Evolutionary conservation across 176 grass and related monocot genomes (phyloP).

Genomic region (Triticum turgidum): DNA sequence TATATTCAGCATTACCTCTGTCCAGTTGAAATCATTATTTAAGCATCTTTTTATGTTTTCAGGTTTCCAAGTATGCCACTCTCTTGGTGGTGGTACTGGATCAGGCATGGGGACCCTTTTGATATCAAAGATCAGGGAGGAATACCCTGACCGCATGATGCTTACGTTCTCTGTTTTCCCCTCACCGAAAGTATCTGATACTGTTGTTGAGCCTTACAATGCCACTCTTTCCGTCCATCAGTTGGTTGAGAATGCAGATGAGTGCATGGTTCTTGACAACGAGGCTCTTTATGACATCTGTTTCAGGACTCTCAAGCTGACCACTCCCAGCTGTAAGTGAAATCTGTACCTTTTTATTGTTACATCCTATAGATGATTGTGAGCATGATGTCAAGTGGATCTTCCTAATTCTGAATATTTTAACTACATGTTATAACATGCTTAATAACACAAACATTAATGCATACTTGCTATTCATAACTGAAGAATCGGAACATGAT

Average conservation of each 20-base stretch:
- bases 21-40: neutral
- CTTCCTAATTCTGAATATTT: neutral
- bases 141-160: slow-evolving; percentile 62
- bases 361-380: neutral
- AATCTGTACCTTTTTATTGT: neutral
- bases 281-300: slow-evolving; percentile 64
- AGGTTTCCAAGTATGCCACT: slow-evolving; percentile 69
- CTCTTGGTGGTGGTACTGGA: slow-evolving; percentile 55
- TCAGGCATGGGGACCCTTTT: slow-evolving; percentile 60
- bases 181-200: slow-evolving; percentile 55
- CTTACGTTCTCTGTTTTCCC: slow-evolving; percentile 65
- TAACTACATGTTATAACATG: neutral
- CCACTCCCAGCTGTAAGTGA: slow-evolving; percentile 55
- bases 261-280: slow-evolving; percentile 65
- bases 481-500: neutral
- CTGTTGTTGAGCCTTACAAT: slow-evolving; percentile 61
- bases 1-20: neutral
- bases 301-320: slow-evolving; percentile 60
- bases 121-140: slow-evolving; percentile 59
- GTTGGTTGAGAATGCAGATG: slow-evolving; percentile 59
- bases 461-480: neutral
- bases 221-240: slow-evolving; percentile 57
- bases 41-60: neutral
- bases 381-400: neutral
- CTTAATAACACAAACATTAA: neutral